Evolutionary conservation across 768 basidiomycete species (phyloP), one percentile per base, ranked within the genome.

Genomic region (Kwoniella sp.): DNA sequence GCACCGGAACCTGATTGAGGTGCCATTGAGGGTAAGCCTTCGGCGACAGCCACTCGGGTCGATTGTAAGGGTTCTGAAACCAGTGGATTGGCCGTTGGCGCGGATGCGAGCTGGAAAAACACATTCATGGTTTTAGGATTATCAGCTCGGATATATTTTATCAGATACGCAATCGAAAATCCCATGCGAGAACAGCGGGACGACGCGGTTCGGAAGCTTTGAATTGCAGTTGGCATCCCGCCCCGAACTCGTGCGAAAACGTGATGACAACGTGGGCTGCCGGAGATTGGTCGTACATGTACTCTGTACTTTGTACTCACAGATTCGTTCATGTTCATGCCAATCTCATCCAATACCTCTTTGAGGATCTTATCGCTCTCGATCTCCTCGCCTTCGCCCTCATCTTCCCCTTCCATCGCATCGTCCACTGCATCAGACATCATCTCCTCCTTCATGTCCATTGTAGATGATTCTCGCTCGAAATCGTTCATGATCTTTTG

Each of bases 361-460:
- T 89, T 92, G 70, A 99, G 80, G 67, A 99, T 94, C 83, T 90
- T 90, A 77, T 98, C 94, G 15, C 93, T 88, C 76, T 97, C 96
- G 67, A 89, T 90, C 71, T 97, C 96, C 80, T 98, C 95, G 55
- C 95, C 95, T 73, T 94, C 94, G 29, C 81, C 81, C 15, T 92
- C 93, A 30, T 77, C 80, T 58, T 81, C 80, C 21, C 90, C 88
- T 68, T 94, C 91, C 89, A 97, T 95, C 53, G 90, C 94, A 72
- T 97, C 95, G 80, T 98, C 96, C 17, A 98, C 90, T 15, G 92
- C 90, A 65, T 98, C 96, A 22, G 90, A 91, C 96, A 97, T 99
- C 91, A 98, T 97, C 79, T 96, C 95, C 81, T 97, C 96, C 80
- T 97, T 99, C 96, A 99, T 98, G 81, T 99, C 96, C 96, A 99